Base-by-base conservation (phyloP, 441 rosid species). In the Brassica hybrid region DNA sequence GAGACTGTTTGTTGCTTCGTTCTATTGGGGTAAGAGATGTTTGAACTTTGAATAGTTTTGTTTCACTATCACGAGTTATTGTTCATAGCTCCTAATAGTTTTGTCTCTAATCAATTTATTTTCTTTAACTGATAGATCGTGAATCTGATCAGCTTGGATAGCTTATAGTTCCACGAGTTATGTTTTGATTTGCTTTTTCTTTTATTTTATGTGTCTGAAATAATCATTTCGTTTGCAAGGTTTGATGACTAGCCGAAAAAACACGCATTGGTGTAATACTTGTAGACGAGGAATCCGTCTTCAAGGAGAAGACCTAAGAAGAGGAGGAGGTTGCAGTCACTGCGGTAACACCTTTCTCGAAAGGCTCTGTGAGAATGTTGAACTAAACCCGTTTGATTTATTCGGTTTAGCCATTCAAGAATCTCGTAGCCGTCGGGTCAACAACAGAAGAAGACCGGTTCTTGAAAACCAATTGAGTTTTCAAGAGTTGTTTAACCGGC, bases 181-280 rank as follows among this genome's bases (percentile, higher is more conserved):
- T 57, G 18, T 9, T 38, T 74, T 13, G 30, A 38, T 65, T 56
- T 57, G 7, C 32, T 10, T 72, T 4, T 14, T 41, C 16, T 60
- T 10, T 10, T 57, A 61, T 4, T 23, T 0, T 48, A 1, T 72
- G 5, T 48, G 69, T 62, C 70, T 64, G 36, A 73, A 63, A 19
- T 41, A 41, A 65, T 50, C 57, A 48, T 50, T 50, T 2, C 18
- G 18, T 14, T 50, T 48, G 56, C 56, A 48, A 48, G 56, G 48
- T 61, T 38, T 38, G 34, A 94, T 94, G 99, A 85, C 92, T 63
- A 86, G 89, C 34, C 76, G 91, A 67, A 87, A 89, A 88, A 87
- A 81, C 79, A 91, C 92, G 71, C 97, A 94, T 68, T 93, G 98
- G 98, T 94, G 99, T 81, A 76, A 86, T 81, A 80, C 83, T 69